Conservation (phyloP, 257 asterid species). For the Nicotiana obtusifolia region DNA sequence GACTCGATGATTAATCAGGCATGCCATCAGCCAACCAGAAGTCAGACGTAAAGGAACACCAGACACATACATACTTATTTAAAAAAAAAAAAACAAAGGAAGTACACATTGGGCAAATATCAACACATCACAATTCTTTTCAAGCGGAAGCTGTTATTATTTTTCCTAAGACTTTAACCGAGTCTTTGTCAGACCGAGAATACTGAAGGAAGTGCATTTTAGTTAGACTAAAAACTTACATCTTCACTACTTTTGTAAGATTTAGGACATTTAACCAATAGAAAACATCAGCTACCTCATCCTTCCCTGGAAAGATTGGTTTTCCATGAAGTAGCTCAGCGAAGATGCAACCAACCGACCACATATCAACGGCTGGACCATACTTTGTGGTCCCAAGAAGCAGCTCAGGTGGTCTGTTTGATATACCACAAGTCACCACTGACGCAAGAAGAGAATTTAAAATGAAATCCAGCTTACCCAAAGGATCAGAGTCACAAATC, state of each 20-base stretch:
- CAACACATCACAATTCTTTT: conserved; percentile 3
- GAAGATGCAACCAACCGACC: conserved; percentile 99
- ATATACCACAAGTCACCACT: conserved; percentile 7
- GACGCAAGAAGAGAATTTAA: neutral
- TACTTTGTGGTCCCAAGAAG: conserved; percentile 96
- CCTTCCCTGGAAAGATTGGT: conserved; percentile 81
- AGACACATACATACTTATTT: neutral
- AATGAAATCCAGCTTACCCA: neutral
- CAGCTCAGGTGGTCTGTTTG: conserved; percentile 86
- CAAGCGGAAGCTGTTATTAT: neutral
- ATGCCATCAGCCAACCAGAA: neutral
- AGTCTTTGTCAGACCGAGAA: neutral
- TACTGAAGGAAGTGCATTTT: neutral
- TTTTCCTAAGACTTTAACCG: neutral
- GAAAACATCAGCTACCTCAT: conserved; percentile 59
- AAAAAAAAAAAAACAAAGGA: neutral
- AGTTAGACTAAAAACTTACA: conserved; percentile 10
- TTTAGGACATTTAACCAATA: conserved; percentile 24
- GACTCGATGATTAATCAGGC: neutral
- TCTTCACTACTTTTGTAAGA: conserved; percentile 8
- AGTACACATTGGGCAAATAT: neutral
- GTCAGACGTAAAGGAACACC: neutral
- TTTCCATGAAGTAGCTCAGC: conserved; percentile 92
- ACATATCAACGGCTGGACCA: conserved; percentile 98
- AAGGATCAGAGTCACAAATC: neutral